Conservation (phyloP, 139 green algal genomes). For the Edaphochlamys debaryana region DNA sequence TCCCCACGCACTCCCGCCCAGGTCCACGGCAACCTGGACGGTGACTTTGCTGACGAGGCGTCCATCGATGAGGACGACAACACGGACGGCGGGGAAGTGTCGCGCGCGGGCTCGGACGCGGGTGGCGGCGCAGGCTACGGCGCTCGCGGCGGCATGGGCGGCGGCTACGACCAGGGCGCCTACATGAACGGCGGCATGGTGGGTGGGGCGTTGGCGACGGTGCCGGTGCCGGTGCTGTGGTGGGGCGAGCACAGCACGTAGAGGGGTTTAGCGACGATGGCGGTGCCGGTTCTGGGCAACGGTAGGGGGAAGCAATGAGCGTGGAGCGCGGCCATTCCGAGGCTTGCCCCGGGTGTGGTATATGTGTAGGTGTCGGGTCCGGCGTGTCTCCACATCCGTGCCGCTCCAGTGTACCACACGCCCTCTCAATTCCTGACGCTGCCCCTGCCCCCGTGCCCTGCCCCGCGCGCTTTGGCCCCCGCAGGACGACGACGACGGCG, state of each 20-base stretch:
- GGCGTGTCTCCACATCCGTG: too few species aligned
- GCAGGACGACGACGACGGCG: conserved; percentile 30
- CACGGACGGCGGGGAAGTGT: conserved; percentile 64
- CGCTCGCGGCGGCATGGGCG: background rate
- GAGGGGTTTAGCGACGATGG: too few species aligned
- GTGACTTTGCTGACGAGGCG: conserved; percentile 58
- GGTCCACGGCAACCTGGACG: conserved; percentile 56
- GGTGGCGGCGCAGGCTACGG: conserved; percentile 1
- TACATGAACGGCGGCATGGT: conserved; percentile 37
- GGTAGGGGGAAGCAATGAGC: too few species aligned
- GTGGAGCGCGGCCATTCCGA: too few species aligned
- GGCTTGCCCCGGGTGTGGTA: too few species aligned
- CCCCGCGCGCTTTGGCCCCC: too few species aligned
- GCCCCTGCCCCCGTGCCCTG: too few species aligned
- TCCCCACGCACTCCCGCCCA: background rate
- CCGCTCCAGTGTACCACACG: background rate
- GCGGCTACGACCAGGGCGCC: background rate
- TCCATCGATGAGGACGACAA: conserved; percentile 72
- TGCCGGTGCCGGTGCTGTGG: too few species aligned
- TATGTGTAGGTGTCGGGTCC: too few species aligned
- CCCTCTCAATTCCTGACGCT: background rate
- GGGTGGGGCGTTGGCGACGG: too few species aligned
- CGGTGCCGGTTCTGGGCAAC: too few species aligned
- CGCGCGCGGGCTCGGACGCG: conserved; percentile 30
- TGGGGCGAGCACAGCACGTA: too few species aligned